Base-by-base conservation (phyloP, 2,329 filamentous ascomycete genomes). In the Penicillium frequentans region DNA sequence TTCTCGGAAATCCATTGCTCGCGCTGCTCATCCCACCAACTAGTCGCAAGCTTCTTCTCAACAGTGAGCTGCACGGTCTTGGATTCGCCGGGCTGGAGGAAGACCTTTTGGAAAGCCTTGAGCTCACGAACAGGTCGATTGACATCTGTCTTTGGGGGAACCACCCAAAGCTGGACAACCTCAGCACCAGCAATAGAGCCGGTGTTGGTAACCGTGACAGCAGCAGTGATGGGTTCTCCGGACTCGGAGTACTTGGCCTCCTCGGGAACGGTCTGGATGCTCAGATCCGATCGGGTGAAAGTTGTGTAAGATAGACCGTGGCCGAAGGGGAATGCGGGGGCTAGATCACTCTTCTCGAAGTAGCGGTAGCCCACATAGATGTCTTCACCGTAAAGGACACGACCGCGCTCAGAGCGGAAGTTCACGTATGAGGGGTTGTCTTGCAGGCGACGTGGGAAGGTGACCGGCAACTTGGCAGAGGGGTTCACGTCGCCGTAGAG, bases 361-460 rank as follows among this genome's bases (percentile, higher is more conserved):
- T 87, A 91, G 23, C 90, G 82, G 75, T 95, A 95, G 3, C 90
- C 90, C 37, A 93, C 81, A 71, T 91, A 93, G 46, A 95, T 79
- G 59, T 91, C 90, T 73, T 95, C 90, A 47, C 89, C 89, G 69
- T 93, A 95, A 1, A 91, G 77, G 0, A 88, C 86, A 56, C 88
- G 83, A 45, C 89, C 84, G 35, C 86, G 85, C 72, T 93, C 89
- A 13, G 83, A 83, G 37, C 82, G 78, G 73, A 87, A 93, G 77
- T 91, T 93, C 65, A 91, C 80, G 75, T 87, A 92, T 0, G 88
- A 84, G 1, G 90, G 90, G 59, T 89, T 91, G 67, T 92, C 87
- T 67, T 88, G 82, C 1, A 88, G 70, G 16, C 81, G 79, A 52
- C 79, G 80, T 1, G 91, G 90, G 76, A 93, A 93, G 2, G 82